Conservation (phyloP, 495 filamentous ascomycete genomes). For the Penicillium daleae region DNA sequence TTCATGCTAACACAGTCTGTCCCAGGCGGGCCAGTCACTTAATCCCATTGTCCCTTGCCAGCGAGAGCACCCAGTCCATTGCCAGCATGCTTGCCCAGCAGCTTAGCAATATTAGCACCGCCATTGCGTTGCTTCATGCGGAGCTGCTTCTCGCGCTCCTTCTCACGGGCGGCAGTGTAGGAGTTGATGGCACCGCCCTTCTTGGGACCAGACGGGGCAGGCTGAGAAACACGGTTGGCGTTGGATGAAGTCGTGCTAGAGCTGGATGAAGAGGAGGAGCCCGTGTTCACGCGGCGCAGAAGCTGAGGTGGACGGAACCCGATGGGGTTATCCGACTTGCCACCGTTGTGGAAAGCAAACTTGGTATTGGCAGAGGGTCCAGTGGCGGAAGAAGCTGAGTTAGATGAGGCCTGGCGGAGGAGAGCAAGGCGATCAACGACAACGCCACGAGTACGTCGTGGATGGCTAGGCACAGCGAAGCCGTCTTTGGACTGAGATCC, state of each 20-base stretch:
- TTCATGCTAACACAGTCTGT: not conserved
- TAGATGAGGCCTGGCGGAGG: conserved; percentile 65
- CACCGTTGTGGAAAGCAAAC: conserved; percentile 64
- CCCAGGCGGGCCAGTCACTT: not conserved
- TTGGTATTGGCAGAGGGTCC: conserved; percentile 43
- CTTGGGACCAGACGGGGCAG: conserved; percentile 60
- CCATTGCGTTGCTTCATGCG: conserved; percentile 50
- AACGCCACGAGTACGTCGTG: conserved; percentile 53
- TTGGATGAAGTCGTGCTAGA: conserved; percentile 30
- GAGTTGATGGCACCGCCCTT: conserved; percentile 77
- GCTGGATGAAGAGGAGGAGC: conserved; percentile 49
- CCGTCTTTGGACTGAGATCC: conserved; percentile 33
- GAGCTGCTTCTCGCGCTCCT: conserved; percentile 64
- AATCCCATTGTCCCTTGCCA: conserved; percentile 46
- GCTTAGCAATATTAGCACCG: conserved; percentile 39
- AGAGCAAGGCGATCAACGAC: conserved; percentile 84
- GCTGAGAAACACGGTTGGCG: conserved; percentile 44
- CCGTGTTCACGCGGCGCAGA: conserved; percentile 77
- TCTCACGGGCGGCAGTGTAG: conserved; percentile 75
- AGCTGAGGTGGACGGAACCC: conserved; percentile 76
- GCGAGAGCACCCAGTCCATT: conserved; percentile 39
- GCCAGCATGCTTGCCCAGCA: conserved; percentile 43
- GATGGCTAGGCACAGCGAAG: conserved; percentile 44
- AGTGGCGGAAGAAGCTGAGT: conserved; percentile 51
- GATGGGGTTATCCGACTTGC: conserved; percentile 38